Base-by-base conservation (phyloP, 2,329 filamentous ascomycete genomes). In the Penicillium frequentans region DNA sequence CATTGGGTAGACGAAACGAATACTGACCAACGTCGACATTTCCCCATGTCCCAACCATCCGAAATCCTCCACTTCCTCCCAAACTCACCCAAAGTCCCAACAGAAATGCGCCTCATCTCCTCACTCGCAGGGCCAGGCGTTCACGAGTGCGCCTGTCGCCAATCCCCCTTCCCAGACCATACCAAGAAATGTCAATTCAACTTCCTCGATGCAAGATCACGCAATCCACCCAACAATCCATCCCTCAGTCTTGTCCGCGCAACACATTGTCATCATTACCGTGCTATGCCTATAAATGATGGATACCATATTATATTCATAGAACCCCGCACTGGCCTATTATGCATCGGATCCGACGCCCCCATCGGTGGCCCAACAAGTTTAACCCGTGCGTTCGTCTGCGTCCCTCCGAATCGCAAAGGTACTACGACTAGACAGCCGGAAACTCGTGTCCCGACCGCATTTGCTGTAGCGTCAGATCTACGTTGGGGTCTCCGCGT, bases 291-390 rank as follows among this genome's bases (percentile, higher is more conserved):
- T 3, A 69, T 90, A 39, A 86, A 84, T 59, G 87, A 90, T 68
- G 86, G 86, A 1, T 75, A 82, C 55, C 85, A 89, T 63, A 77
- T 90, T 35, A 71, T 89, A 5, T 89, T 88, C 68, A 84, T 84
- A 7, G 86, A 89, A 65, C 85, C 86, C 5, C 70, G 71, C 11
- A 83, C 79, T 1, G 81, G 79, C 10, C 70, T 79, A 9, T 77
- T 90, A 7, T 86, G 82, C 58, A 73, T 90, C 16, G 86, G 87
- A 3, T 84, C 79, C 46, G 84, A 89, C 73, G 81, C 83, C 0
- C 84, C 85, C 1, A 73, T 84, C 19, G 77, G 77, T n/a, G 83
- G 84, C 44, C 82, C 78, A 53, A 84, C 77, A 0, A 85, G 83
- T 60, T 72, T 89, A 14, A 75, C 84, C 6, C 79, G 83, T 24